phyloP scores from a whole-genome alignment of 192 early-diverging fungal species.

The Dimargaris xerosporica region DNA sequence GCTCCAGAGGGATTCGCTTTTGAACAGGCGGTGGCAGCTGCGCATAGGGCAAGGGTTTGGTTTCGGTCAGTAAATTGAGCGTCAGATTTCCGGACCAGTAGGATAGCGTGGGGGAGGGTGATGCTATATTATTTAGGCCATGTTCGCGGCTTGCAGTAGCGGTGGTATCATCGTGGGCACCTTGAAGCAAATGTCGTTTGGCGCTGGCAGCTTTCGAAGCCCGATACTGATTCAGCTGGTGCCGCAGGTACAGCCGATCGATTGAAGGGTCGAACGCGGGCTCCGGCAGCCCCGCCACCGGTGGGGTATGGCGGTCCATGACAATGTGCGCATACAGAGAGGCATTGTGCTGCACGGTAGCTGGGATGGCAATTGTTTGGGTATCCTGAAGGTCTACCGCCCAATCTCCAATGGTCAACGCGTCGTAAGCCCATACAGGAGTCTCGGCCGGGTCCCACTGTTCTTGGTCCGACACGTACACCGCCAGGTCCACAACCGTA shows the following conservation, averaged over 20 bases:
- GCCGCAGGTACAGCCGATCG: not conserved
- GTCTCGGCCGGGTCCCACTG: too few species aligned
- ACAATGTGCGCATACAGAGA: conserved; percentile 2
- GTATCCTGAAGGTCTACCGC: not conserved
- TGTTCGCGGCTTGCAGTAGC: too few species aligned
- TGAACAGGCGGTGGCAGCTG: conserved; percentile 3
- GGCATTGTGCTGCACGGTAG: not conserved
- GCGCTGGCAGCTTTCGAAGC: too few species aligned
- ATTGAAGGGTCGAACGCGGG: not conserved
- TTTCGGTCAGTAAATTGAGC: conserved; percentile 13
- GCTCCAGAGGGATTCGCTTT: not conserved
- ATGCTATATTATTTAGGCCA: too few species aligned
- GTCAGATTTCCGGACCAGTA: conserved; percentile 14
- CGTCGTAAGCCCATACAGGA: not conserved
- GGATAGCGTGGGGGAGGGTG: not conserved
- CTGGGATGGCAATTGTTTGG: not conserved
- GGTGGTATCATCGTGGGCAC: not conserved
- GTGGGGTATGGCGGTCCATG: conserved; percentile 3
- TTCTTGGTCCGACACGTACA: not conserved
- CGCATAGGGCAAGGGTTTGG: conserved; percentile 11
- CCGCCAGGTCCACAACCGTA: not conserved
- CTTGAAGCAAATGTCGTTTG: not conserved
- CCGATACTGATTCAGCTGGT: not conserved
- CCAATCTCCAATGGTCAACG: conserved; percentile 5
- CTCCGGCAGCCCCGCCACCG: too few species aligned